Evolutionary conservation across 352 stramenopile genomes (phyloP), one percentile per base, ranked within the genome.

Genomic region (Phytophthora quininea): DNA sequence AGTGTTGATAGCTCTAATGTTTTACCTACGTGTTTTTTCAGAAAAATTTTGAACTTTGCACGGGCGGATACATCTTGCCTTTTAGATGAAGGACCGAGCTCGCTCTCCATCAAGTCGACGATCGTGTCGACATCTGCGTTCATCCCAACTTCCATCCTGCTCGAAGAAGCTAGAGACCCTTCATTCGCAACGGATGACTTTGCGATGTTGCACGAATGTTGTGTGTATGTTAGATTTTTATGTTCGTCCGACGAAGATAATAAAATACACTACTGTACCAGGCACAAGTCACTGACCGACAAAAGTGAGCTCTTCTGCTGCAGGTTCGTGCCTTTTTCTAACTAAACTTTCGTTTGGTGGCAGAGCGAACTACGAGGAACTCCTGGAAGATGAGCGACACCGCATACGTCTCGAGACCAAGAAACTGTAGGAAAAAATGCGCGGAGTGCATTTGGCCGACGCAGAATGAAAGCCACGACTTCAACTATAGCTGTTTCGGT

Each of bases 371-470:
- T 90, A 82, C 38, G 81, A 82, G 46, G 63, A 82, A 31, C 55
- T 84, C 14, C 64, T 88, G 6, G 62, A 85, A 24, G 55, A 29
- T 14, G 81, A 90, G 56, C 67, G 81, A 10, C 58, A 56, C 4
- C 74, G 81, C 19, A 51, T 90, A 32, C 75, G 78, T 4, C 15
- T 73, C 8, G 81, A 90, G 49, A 84, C 71, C n/a, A 88, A 83
- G 33, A 69, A 71, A 32, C 60, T 90, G 5, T 76, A 87, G 30
- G 76, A 88, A 14, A 68, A 74, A n/a, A 90, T 90, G 79, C 71
- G 76, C n/a, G 66, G 57, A 2, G 52, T 83, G 29, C 68, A 77
- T 49, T 24, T 54, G 40, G 37, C 38, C 50, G 63, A 58, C n/a
- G 4, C 47, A 45, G 14, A 15, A 58, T 54, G 30, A 42, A 42